Evolutionary conservation across 2,329 filamentous ascomycete genomes (phyloP).

Genomic region (Xylaria sp.): DNA sequence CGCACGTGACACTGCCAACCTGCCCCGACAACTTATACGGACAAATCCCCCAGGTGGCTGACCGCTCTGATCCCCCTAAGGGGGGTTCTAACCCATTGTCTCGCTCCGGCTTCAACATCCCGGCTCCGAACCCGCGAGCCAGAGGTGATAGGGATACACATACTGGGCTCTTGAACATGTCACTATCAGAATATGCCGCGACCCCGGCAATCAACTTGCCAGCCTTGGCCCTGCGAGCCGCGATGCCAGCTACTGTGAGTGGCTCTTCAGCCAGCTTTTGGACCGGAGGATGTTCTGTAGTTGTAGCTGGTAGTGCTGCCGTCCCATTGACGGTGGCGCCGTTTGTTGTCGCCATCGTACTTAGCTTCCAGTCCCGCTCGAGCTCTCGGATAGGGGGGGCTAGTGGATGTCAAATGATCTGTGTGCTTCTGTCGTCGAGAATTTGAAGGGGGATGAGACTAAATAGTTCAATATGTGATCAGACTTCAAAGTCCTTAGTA

Average conservation of each 20-base stretch:
- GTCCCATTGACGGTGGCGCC: conserved; percentile 20
- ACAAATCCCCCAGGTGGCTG: background rate
- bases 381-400: background rate
- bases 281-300: conserved; percentile 30
- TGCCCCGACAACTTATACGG: background rate
- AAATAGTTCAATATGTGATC: background rate
- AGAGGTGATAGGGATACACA: conserved; percentile 42
- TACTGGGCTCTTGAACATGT: conserved; percentile 84
- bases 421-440: background rate
- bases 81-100: background rate
- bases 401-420: background rate
- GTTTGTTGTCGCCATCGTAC: conserved; percentile 29
- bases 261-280: conserved; percentile 43
- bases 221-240: conserved; percentile 74
- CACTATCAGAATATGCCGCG: conserved; percentile 80
- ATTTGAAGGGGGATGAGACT: background rate
- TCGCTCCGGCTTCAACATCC: background rate
- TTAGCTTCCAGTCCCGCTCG: background rate
- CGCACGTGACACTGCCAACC: conserved; percentile 16
- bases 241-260: conserved; percentile 73
- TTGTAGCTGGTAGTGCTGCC: conserved; percentile 31
- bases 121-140: background rate
- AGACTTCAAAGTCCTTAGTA: background rate
- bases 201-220: conserved; percentile 78
- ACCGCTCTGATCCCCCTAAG: too few relatives aligned